Percentiles rank a stretch among this genome's conserved stretches.
Conservation (phyloP, 495 filamentous ascomycete genomes). For the Penicillium turbatum region DNA sequence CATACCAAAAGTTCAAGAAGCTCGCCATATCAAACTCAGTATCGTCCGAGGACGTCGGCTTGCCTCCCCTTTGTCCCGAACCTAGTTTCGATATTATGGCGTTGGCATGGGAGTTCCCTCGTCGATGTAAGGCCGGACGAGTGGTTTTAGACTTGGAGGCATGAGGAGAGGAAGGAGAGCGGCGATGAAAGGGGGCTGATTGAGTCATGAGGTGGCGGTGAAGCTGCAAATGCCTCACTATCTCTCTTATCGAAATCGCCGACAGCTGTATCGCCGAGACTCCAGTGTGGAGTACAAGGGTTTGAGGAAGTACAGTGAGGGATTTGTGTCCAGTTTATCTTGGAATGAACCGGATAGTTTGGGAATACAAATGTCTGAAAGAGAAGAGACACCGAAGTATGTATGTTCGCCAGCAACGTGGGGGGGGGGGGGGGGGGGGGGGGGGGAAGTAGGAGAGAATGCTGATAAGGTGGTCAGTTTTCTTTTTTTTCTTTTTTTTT, state of each 20-base stretch:
- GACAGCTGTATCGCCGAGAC: background rate
- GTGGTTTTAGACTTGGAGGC: slow-evolving; percentile 29
- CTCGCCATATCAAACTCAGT: slow-evolving; percentile 54
- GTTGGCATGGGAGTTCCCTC: slow-evolving; percentile 33
- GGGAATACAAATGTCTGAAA: background rate
- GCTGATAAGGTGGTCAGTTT: slow-evolving; percentile 13
- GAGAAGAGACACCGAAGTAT: background rate
- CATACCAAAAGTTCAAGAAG: slow-evolving; percentile 65
- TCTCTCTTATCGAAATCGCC: slow-evolving; percentile 23
- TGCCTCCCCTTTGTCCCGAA: slow-evolving; percentile 27
- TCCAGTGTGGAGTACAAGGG: slow-evolving; percentile 30
- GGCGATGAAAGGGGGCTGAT: slow-evolving; percentile 32
- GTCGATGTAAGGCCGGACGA: slow-evolving; percentile 35
- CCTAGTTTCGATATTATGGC: slow-evolving; percentile 41
- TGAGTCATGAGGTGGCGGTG: slow-evolving; percentile 46
- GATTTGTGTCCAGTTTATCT: slow-evolving; percentile 15
- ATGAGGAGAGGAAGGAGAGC: slow-evolving; percentile 35
- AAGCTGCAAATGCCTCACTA: slow-evolving; percentile 34
- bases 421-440: background rate
- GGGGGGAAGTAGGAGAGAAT: slow-evolving; percentile 1
- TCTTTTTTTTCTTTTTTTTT: too few relatives aligned
- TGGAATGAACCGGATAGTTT: slow-evolving; percentile 6
- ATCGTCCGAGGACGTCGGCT: slow-evolving; percentile 30
- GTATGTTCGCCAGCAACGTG: slow-evolving; percentile 3
- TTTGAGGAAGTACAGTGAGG: slow-evolving; percentile 27